Base-by-base conservation (phyloP, 306 rosid species). In the Benincasa hispida region DNA sequence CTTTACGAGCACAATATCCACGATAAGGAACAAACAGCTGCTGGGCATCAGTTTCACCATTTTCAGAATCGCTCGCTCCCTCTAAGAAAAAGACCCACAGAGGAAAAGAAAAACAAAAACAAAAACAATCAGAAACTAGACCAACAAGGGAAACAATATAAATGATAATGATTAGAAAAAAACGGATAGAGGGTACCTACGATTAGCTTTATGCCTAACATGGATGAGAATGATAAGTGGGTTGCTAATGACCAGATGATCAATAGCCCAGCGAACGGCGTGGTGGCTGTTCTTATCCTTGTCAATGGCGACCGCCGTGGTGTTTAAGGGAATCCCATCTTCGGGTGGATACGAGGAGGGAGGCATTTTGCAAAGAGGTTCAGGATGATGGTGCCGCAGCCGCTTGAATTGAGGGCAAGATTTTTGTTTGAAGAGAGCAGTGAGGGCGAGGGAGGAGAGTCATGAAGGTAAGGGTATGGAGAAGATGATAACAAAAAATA, bases 191-290 rank as follows among this genome's bases (percentile, higher is more conserved):
- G 80, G 93, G 85, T 92, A 92, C 93, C 95, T 90, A 94, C 99
- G 88, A 69, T 66, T 63, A 80, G 66, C 77, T 88, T 89, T 89
- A 78, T 80, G 82, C 61, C 81, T 78, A 30, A 94, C 97, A 57
- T 95, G 98, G 77, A 88, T 83, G 6, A 90, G 88, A 32, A 88
- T 67, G 68, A 95, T 53, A 70, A 77, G 17, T 2, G 96, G 90
- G 50, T 83, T 83, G 27, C 80, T 27, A 24, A 65, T 22, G 30
- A 81, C 81, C 8, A 90, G 92, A 82, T 90, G 91, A 78, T 86
- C 91, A 37, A 95, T 76, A 9, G 97, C 99, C 98, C 96, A 92
- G 2, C 92, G 90, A 59, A 90, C 88, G 5, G 98, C 91, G 3
- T 86, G 61, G 0, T 77, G 78, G 76, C 96, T 95, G 85, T 86